Evolutionary conservation across 768 basidiomycete species (phyloP).

Genomic region (Dioszegia hungarica): DNA sequence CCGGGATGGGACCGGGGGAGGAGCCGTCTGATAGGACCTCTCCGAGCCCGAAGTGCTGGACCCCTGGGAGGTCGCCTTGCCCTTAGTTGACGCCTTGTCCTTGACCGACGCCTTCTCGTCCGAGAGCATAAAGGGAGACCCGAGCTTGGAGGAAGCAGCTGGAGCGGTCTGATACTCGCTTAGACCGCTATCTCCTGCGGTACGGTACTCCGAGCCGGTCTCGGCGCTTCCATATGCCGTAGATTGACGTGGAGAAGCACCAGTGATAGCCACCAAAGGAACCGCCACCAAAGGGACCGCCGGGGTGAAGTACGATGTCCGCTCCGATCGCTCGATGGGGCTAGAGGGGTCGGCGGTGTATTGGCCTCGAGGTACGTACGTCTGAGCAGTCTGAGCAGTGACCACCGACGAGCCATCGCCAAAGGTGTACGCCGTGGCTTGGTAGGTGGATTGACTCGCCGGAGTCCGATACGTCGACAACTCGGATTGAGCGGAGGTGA

Average conservation of each 20-base stretch:
- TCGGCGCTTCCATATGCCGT: neutral
- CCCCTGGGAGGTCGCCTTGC: conserved; percentile 7
- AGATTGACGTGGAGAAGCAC: conserved; percentile 12
- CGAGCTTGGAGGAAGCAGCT: conserved; percentile 4
- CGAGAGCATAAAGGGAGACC: conserved; percentile 20
- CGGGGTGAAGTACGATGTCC: conserved; percentile 4
- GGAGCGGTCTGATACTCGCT: neutral
- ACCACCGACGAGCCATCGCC: neutral
- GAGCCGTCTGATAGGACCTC: conserved; percentile 27
- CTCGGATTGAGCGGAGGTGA: neutral
- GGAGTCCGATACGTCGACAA: neutral
- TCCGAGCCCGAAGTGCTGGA: conserved; percentile 8
- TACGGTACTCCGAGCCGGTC: neutral
- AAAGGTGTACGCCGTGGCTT: neutral
- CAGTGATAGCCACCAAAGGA: conserved; percentile 16
- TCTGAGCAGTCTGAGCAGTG: neutral
- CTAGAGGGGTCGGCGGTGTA: neutral
- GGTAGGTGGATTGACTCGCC: neutral
- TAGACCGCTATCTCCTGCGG: neutral
- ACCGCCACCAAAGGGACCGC: conserved; percentile 15
- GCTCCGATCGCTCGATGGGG: neutral
- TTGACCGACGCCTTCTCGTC: neutral
- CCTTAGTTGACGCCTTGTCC: conserved; percentile 1
- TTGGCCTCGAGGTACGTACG: neutral
- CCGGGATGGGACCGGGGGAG: conserved; percentile 33